phyloP scores from a whole-genome alignment of 1,139 yeast genomes.

The Kurtzmaniella quercitrusa region DNA sequence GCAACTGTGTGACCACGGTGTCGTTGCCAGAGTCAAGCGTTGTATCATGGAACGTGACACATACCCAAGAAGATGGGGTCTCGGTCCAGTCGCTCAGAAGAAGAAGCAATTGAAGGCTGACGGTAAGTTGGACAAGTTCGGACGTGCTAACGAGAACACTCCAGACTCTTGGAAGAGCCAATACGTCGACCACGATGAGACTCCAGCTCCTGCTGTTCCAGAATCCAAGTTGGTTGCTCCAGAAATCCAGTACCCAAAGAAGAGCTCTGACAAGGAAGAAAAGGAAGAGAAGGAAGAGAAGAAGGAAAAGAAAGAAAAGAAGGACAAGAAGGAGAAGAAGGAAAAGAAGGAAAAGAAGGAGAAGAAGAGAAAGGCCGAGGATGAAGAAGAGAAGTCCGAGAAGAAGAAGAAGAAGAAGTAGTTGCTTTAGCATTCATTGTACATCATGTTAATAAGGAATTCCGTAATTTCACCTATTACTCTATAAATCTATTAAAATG shows the following conservation, averaged over 20 bases:
- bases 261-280: slow-evolving; percentile 33
- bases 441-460: background rate
- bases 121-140: slow-evolving; percentile 94
- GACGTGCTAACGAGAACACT: slow-evolving; percentile 88
- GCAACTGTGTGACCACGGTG: slow-evolving; percentile 96
- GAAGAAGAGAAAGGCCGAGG: slow-evolving; percentile 50
- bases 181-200: slow-evolving; percentile 77
- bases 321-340: slow-evolving; percentile 35
- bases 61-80: slow-evolving; percentile 99
- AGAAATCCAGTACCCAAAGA: slow-evolving; percentile 49
- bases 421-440: slow-evolving; percentile 1
- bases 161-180: slow-evolving; percentile 89
- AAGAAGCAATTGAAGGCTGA: slow-evolving; percentile 97
- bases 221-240: slow-evolving; percentile 47
- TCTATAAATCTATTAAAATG: background rate
- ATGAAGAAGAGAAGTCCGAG: slow-evolving; percentile 36
- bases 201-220: slow-evolving; percentile 51
- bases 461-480: background rate
- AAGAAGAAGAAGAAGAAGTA: slow-evolving; percentile 43
- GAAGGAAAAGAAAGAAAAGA: slow-evolving; percentile 58
- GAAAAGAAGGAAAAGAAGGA: slow-evolving; percentile 53
- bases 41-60: slow-evolving; percentile 99
- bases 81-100: slow-evolving; percentile 98
- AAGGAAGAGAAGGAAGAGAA: slow-evolving; percentile 53
- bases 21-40: slow-evolving; percentile 97